Base-by-base conservation (phyloP, 805 yeast species). In the Saccharomycopsis fermentans region DNA sequence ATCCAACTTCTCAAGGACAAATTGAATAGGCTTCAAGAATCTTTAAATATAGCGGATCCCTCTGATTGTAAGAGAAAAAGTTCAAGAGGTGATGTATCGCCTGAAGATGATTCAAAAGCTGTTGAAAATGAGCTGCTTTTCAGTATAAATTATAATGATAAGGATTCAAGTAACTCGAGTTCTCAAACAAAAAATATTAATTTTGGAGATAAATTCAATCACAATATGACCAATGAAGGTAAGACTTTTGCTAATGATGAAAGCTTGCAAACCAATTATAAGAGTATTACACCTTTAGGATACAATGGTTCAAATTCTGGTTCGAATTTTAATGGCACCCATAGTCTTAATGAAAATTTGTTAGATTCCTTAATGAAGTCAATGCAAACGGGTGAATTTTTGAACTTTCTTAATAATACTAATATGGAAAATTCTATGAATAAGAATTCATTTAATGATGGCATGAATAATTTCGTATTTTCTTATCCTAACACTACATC, bases 301-400 rank as follows among this genome's bases (percentile, higher is more conserved):
- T 43, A 43, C 26, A 43, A 43, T 43, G 16, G 29, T 27, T 11
- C 35, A 35, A 39, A 17, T 24, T 11, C 17, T 12, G 36, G 19
- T 27, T 11, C 9, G 11, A 52, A 24, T 17, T 27, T 36, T 27
- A 29, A 19, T 26, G n/a, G 17, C 6, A 17, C 37, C 19, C 36
- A 16, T 3, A 43, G 14, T 43, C 27, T 14, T 19, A 43, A 43
- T 24, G 50, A 43, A 43, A 24, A 24, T 21, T 60, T 60, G 29
- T 50, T 56, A 26, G 60, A 60, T 34, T 57, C 52, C 29, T 47
- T 60, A 8, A 17, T 57, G 52, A 48, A 50, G 21, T 57, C 60
- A 3, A 29, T 60, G 35, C 62, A 60, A 35, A 59, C 56, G n/a
- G 51, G 55, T 16, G 63, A 58, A n/a, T 55, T 60, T n/a, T 51